Evolutionary conservation across 1,139 yeast genomes (phyloP), one percentile per base, ranked within the genome.

Genomic region (Taiozyma sp.): DNA sequence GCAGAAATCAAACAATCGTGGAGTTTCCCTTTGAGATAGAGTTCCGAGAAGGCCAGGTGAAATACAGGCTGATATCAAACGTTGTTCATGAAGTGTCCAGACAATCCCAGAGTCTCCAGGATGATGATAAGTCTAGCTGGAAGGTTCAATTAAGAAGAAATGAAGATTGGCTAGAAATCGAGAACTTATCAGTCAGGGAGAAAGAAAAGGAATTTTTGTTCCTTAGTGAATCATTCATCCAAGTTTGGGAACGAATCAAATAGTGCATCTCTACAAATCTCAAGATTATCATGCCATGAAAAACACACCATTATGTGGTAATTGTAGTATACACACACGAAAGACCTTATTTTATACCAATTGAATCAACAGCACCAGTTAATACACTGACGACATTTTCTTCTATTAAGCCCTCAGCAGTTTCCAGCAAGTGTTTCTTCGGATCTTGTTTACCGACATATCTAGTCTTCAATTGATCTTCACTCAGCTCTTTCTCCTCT

Each of bases 401-500:
- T 69, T 93, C 99, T 63, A 95, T 81, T 51, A 91, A 76, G 57
- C 76, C 75, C 58, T 89, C 96, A 14, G 97, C 96, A 2, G 96
- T 87, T 59, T 90, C 97, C 47, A 87, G 81, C 65, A 95, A 77
- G 73, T 95, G 99, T 73, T 93, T 93, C 81, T 95, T 95, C 47
- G 99, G 99, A 70, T 95, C 99, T 70, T 93, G 97, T 68, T 91
- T 92, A 61, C 99, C 99, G 34, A 95, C 98, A 65, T 92, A 95
- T 67, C 99, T 83, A 10, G 97, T 93, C 70, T 90, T 90, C 63
- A 92, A 80, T 68, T 89, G 96, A 43, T 90, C 97, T 63, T 89
- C 96, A 51, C 84, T 75, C 61, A 93, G 75, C 60, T 90, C 96
- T 66, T 87, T 86, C 68, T 95, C 99, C 70, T 95, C 99, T 62